Evolutionary conservation across 2,329 filamentous ascomycete genomes (phyloP).

Genomic region (Clarireedia monteithiana): DNA sequence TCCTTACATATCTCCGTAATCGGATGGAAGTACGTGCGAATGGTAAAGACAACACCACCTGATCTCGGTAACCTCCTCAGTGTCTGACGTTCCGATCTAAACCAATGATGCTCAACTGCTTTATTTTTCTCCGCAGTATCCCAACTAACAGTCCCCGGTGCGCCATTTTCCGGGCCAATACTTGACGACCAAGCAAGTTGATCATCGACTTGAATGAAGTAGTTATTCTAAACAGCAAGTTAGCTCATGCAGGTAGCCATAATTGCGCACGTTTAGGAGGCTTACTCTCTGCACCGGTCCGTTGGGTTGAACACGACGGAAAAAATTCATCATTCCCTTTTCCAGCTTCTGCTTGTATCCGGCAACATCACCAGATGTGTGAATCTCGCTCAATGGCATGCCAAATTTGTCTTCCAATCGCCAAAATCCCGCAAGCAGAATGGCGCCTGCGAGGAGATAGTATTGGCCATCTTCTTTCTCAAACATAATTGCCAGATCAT

Average conservation of each 20-base stretch:
- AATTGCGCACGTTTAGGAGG: slow-evolving; percentile 5
- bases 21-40: slow-evolving; percentile 56
- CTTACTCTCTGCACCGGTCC: slow-evolving; percentile 43
- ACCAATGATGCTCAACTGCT: slow-evolving; percentile 65
- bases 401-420: slow-evolving; percentile 71
- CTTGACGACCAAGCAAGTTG: slow-evolving; percentile 66
- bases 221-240: slow-evolving; percentile 57
- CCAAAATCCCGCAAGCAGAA: slow-evolving; percentile 79
- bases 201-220: slow-evolving; percentile 83
- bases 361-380: slow-evolving; percentile 69
- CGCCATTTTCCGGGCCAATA: slow-evolving; percentile 65
- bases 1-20: slow-evolving; percentile 49
- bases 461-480: slow-evolving; percentile 70
- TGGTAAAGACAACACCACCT: slow-evolving; percentile 50
- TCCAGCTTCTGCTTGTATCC: slow-evolving; percentile 64
- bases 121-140: slow-evolving; percentile 67
- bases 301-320: slow-evolving; percentile 61
- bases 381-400: slow-evolving; percentile 72
- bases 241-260: slow-evolving; percentile 10
- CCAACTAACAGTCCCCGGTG: slow-evolving; percentile 53
- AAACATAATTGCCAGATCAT: slow-evolving; percentile 79
- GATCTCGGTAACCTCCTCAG: slow-evolving; percentile 49
- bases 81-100: slow-evolving; percentile 61
- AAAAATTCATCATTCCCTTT: slow-evolving; percentile 76
- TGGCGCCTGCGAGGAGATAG: slow-evolving; percentile 68